These are phyloP conservation scores for Omphalea diandra DNA, from an alignment of 441 rosid species.

Conservation along the genomic window DNA sequence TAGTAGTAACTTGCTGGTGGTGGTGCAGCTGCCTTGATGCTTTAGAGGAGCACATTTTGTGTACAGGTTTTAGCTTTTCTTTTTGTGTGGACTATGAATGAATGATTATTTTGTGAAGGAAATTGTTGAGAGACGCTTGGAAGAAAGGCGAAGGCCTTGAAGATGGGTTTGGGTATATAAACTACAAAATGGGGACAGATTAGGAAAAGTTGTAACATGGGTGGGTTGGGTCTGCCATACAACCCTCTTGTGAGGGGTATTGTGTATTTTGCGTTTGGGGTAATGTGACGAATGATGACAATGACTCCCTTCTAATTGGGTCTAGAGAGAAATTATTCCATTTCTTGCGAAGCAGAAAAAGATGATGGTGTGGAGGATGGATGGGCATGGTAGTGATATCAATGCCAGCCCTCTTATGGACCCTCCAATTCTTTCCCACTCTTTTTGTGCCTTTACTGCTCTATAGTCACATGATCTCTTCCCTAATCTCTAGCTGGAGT, in stretches of 20 bases:
- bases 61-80: background rate
- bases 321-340: background rate
- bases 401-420: conserved; percentile 27
- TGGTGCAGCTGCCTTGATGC: conserved; percentile 11
- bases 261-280: conserved; percentile 6
- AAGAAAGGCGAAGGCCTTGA: background rate
- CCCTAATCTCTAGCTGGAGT: conserved; percentile 30
- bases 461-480: conserved; percentile 20
- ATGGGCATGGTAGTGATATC: conserved; percentile 15
- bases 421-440: conserved; percentile 22
- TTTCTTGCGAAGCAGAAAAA: background rate
- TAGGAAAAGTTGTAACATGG: conserved; percentile 19
- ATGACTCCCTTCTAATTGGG: conserved; percentile 17
- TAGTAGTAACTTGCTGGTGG: too few relatives aligned
- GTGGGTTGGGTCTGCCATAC: conserved; percentile 23
- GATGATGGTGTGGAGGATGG: too few relatives aligned
- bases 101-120: too few relatives aligned
- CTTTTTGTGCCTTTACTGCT: conserved; percentile 34
- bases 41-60: conserved; percentile 21
- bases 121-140: background rate
- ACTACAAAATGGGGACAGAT: conserved; percentile 21
- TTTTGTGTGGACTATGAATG: background rate
- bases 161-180: conserved; percentile 15
- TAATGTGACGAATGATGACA: conserved; percentile 17
- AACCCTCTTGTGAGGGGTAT: conserved; percentile 15